These are phyloP conservation scores for Spergularia azorica DNA, from an alignment of 179 eudicot species.

Conservation along the genomic window DNA sequence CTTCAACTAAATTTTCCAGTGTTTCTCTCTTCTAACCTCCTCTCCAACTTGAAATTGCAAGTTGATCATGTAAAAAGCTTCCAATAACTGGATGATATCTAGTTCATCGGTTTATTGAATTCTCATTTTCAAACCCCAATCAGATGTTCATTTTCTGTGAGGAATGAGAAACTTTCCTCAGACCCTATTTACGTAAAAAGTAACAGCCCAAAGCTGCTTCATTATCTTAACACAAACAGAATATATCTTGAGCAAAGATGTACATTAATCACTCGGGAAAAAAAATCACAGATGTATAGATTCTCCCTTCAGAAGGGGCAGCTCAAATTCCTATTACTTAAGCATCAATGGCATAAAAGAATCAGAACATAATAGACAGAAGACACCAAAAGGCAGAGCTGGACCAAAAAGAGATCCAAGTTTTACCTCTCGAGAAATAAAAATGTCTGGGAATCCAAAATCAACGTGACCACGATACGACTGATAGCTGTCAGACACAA, in stretches of 20 bases:
- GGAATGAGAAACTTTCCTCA: neutral
- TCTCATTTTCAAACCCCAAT: neutral
- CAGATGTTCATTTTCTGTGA: neutral
- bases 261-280: neutral
- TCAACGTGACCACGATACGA: constrained; percentile 82
- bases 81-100: neutral
- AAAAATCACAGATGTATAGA: neutral
- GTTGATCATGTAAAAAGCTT: too few species aligned
- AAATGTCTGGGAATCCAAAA: constrained; percentile 93
- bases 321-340: neutral
- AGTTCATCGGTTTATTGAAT: neutral
- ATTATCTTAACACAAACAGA: neutral
- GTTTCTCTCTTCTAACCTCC: too few species aligned
- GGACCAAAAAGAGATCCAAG: neutral
- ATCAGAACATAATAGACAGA: too few species aligned
- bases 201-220: neutral
- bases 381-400: neutral
- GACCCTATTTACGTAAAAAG: neutral
- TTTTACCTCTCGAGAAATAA: constrained; percentile 91
- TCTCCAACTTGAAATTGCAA: too few species aligned
- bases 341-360: neutral
- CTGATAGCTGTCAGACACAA: constrained; percentile 72
- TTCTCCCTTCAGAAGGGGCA: neutral
- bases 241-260: neutral
- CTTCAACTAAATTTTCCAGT: too few species aligned